These are phyloP conservation scores for Xerocomus minutiporus DNA, from an alignment of 1,284 basidiomycete species.

Conservation along the genomic window DNA sequence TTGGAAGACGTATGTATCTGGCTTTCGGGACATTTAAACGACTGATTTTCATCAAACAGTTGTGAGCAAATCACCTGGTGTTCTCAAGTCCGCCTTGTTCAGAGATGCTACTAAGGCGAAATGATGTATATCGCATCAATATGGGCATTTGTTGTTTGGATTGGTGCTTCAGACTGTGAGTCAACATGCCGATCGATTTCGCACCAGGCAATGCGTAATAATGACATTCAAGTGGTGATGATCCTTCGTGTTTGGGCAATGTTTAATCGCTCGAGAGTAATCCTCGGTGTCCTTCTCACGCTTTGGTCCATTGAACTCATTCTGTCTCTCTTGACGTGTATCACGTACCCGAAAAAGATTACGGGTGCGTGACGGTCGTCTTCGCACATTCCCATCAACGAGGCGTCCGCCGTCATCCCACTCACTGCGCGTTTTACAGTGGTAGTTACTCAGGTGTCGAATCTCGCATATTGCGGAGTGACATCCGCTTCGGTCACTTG, in stretches of 20 bases:
- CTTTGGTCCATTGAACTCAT: neutral
- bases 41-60: constrained; percentile 3
- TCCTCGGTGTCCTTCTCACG: neutral
- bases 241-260: constrained; percentile 7
- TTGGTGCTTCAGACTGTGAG: constrained; percentile 10
- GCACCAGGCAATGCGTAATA: neutral
- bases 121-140: constrained; percentile 1
- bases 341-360: neutral
- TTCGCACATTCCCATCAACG: neutral
- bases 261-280: neutral
- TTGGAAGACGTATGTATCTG: constrained; percentile 5
- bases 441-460: neutral
- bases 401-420: neutral
- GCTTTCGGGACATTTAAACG: neutral
- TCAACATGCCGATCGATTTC: neutral
- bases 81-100: neutral
- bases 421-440: neutral
- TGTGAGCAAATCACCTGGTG: constrained; percentile 1
- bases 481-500: constrained; percentile 3
- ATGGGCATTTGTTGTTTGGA: constrained; percentile 2
- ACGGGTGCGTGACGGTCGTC: neutral
- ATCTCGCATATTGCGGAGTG: neutral
- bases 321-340: neutral
- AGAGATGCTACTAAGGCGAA: constrained; percentile 1
- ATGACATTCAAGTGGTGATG: constrained; percentile 4